Base-by-base conservation (phyloP, 495 filamentous ascomycete species). In the Aspergillus panamensis region DNA sequence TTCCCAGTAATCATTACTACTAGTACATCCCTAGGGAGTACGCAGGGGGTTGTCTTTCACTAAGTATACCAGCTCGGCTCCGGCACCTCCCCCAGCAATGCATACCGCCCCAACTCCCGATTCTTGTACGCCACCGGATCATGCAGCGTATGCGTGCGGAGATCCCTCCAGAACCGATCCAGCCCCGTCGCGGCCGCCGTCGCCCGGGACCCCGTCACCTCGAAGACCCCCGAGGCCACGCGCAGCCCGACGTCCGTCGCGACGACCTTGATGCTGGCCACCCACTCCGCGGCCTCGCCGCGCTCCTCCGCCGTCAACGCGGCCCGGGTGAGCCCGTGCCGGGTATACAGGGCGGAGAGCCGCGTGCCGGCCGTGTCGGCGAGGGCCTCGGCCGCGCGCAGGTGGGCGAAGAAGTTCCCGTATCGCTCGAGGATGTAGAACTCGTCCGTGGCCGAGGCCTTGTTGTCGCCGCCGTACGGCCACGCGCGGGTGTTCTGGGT, bases 101-200 rank as follows among this genome's bases (percentile, higher is more conserved):
- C 66, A 66, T 66, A 85, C 60, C 79, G 66, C 1, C 83, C 82
- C 59, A 85, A 50, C 70, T 86, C 82, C 50, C 76, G 66, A 48
- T 81, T 79, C 76, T 85, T 84, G 60, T 85, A 84, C 40, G 81
- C 79, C 30, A 85, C 80, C 3, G 83, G 83, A 65, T 87, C 83
- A 70, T 87, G 84, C 61, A 85, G 64, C 0, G 74, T 80, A 66
- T 87, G 84, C 17, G 80, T 82, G n/a, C 84, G 64, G 13, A 84
- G 64, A 59, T 85, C 82, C 50, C 83, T 68, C 81, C 82, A 85
- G 65, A 82, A 85, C 32, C 83, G 68, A 69, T 84, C 84, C 51
- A 87, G 67, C 0, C 81, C 82, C 0, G 81, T 77, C 61, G 77
- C 83, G 31, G 65, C 64, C 2, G 74, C 69, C 12, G 82, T 86